These are phyloP conservation scores for Termitomyces sp. DNA, from an alignment of 768 basidiomycete species.

Conservation along the genomic window DNA sequence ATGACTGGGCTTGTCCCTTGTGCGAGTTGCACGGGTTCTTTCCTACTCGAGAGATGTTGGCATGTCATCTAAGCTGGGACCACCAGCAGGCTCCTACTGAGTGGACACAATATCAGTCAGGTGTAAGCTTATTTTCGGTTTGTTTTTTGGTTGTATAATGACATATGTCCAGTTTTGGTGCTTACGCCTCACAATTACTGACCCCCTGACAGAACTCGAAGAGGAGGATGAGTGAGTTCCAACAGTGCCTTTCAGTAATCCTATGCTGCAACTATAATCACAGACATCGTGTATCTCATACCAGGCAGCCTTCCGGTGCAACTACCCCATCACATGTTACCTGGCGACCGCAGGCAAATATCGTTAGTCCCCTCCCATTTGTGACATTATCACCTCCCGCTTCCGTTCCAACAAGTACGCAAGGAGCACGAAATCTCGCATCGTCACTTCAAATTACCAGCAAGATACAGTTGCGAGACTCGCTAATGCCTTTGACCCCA, in stretches of 20 bases:
- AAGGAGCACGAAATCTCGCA: neutral
- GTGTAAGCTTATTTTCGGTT: constrained; percentile 9
- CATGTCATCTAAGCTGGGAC: constrained; percentile 43
- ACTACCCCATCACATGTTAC: neutral
- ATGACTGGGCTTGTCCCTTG: constrained; percentile 46
- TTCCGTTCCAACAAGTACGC: neutral
- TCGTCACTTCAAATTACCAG: neutral
- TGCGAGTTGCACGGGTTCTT: constrained; percentile 43
- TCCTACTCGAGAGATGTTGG: constrained; percentile 34
- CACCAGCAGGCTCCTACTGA: constrained; percentile 33
- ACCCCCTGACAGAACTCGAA: neutral
- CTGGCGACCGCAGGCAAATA: neutral
- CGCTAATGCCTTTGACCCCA: neutral
- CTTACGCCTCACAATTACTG: constrained; percentile 2
- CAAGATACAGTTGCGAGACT: neutral
- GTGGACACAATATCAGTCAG: constrained; percentile 27
- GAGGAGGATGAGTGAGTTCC: neutral
- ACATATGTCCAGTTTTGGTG: constrained; percentile 5
- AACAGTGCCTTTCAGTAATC: neutral
- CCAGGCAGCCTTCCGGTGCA: neutral
- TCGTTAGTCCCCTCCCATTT: constrained; percentile 7
- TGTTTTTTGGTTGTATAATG: neutral
- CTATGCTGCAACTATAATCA: neutral
- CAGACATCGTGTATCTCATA: neutral
- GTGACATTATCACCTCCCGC: constrained; percentile 9